These are phyloP conservation scores for Xylaria arbuscula DNA, from an alignment of 2,329 filamentous ascomycete species.

Conservation along the genomic window DNA sequence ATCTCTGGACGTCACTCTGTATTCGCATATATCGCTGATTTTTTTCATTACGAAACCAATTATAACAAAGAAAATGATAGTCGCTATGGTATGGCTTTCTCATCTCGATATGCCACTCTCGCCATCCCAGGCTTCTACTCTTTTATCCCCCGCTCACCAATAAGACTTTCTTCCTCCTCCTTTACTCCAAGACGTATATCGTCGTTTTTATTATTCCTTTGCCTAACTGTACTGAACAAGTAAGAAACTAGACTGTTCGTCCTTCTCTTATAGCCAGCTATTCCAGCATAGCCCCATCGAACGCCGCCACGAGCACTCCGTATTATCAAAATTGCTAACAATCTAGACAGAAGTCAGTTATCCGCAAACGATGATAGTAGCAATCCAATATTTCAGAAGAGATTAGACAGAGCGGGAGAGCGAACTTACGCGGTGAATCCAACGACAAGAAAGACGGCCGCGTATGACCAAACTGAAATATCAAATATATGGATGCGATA, in stretches of 20 bases:
- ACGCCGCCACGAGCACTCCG: not conserved
- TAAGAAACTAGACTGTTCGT: not conserved
- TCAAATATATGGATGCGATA: not conserved
- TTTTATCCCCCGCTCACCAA: conserved; percentile 5
- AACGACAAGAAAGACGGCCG: conserved; percentile 20
- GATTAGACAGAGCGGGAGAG: not conserved
- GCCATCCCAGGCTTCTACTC: not conserved
- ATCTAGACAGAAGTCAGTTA: not conserved
- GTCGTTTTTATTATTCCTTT: not conserved
- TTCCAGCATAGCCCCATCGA: conserved; percentile 7
- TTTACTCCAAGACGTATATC: not conserved
- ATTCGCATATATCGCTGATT: not conserved
- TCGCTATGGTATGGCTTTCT: not conserved
- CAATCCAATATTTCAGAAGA: not conserved
- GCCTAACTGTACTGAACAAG: not conserved
- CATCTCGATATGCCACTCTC: not conserved
- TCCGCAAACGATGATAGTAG: not conserved
- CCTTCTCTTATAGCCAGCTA: not conserved
- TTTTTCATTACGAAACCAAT: not conserved
- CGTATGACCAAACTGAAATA: conserved; percentile 6
- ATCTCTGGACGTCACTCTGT: not conserved
- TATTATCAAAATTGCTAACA: not conserved
- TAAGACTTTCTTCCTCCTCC: conserved; percentile 20
- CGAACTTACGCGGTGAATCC: conserved; percentile 29
- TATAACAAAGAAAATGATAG: not conserved